Evolutionary conservation across 1,284 basidiomycete species (phyloP), one percentile per base, ranked within the genome.

Genomic region (Rhodotorula sp.): DNA sequence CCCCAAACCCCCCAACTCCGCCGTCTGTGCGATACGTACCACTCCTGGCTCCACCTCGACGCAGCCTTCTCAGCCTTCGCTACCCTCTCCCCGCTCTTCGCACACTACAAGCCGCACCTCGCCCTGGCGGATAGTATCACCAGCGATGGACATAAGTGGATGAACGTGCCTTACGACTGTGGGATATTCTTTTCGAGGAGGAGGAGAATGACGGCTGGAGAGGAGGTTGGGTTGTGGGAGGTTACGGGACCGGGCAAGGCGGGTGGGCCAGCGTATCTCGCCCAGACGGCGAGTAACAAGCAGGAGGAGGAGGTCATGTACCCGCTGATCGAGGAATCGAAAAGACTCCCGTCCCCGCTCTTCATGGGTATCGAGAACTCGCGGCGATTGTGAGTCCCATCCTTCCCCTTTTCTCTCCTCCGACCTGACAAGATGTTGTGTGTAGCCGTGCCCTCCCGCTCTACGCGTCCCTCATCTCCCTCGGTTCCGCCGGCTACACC

Each of bases 51-150:
- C 5, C 84, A 85, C 72, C 77, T 84, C 46, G 84, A 85, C 74
- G 84, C 81, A 8, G 84, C 84, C 5, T 85, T 85, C 62, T 82
- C 81, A 4, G 83, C 81, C 0, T 84, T 85, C 59, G 83, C 81
- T 0, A 77, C 78, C 18, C 72, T 83, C 0, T 76, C 82, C 50
- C 81, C 82, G 16, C 81, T 81, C 24, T 76, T 82, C n/a, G 52
- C 67, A 8, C 76, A 78, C 52, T 75, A 82, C 16, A 75, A 74
- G 3, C 68, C 78, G 13, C 80, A 82, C 15, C 80, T 85, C 64
- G 78, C 79, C 24, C 71, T 81, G 34, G 83, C 81, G 6, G 83
- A 85, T 72, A 81, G 80, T 62, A 76, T 85, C 47, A 83, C 83
- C 0, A 67, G 80, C 20, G 84, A 85, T 73, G 83, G 65, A 9